Base-by-base conservation (phyloP, 2,329 filamentous ascomycete genomes). In the Xylogone sp. region DNA sequence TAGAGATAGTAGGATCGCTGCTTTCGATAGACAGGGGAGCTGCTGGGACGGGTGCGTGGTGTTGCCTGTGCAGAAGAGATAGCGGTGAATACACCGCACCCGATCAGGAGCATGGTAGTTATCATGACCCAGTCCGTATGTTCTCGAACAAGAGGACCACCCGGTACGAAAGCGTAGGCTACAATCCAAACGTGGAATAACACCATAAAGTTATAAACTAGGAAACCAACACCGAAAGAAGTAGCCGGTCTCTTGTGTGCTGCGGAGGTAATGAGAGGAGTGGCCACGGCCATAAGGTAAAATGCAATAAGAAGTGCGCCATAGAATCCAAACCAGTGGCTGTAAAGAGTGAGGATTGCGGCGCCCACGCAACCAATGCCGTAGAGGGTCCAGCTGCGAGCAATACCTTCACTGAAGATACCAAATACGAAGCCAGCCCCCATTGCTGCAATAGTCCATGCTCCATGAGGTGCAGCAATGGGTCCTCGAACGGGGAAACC, bases 161-260 rank as follows among this genome's bases (percentile, higher is more conserved):
- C 94, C 2, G 94, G 94, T 2, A 99, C 94, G 61, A 99, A 99
- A 12, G 94, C 94, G 64, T 99, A 99, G 2, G 94, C 94, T 10
- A 99, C 94, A 31, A 97, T 88, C 94, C 94, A 99, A 50, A 97
- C 91, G 65, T 97, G 93, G 76, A 96, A 96, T n/a, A 99, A 81
- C 3, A 97, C 86, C 73, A 97, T 74, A 62, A 97, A 79, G 70
- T 97, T 96, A 75, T 97, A 99, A 46, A 96, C 69, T 48, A 97
- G 72, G 73, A 96, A 97, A 3, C 88, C 93, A 13, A 95, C 67
- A 2, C 93, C 94, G 66, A 99, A 99, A 0, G 89, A 90, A 21
- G 78, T 77, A 4, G 84, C 89, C 1, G 91, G 91, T 48, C 77
- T 86, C 67, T 89, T 87, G 64, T 86, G 86, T 21, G 89, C 81